Evolutionary conservation across 805 yeast species (phyloP).

Genomic region (Saccharomycopsis schoenii): DNA sequence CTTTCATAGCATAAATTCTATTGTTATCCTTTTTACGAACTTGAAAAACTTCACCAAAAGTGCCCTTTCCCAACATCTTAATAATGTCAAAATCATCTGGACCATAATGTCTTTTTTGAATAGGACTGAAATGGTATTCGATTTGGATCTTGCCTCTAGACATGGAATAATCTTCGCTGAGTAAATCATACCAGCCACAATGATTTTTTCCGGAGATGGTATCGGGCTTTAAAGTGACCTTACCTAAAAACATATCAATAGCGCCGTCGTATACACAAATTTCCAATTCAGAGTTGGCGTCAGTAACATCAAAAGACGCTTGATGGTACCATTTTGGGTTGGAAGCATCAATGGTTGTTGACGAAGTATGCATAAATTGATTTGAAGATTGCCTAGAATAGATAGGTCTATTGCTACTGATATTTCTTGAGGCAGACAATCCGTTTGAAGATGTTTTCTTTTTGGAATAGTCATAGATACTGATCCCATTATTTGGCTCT

Average conservation of each 20-base stretch:
- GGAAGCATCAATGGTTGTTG: conserved; percentile 27
- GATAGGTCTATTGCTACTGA: conserved; percentile 29
- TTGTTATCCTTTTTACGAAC: conserved; percentile 84
- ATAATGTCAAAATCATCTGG: conserved; percentile 93
- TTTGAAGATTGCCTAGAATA: conserved; percentile 37
- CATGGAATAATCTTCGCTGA: conserved; percentile 63
- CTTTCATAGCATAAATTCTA: conserved; percentile 96
- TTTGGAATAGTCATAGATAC: not conserved
- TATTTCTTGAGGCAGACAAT: conserved; percentile 20
- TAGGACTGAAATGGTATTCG: conserved; percentile 59
- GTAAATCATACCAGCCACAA: conserved; percentile 63
- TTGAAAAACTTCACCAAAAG: conserved; percentile 96
- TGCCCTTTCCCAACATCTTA: conserved; percentile 87
- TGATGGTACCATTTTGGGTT: conserved; percentile 90
- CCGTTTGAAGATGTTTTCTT: conserved; percentile 1
- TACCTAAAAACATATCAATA: conserved; percentile 82
- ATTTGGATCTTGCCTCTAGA: conserved; percentile 74
- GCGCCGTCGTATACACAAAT: conserved; percentile 86
- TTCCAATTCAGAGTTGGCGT: conserved; percentile 73
- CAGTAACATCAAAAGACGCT: conserved; percentile 86
- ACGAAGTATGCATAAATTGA: conserved; percentile 22
- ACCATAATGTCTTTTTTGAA: conserved; percentile 70
- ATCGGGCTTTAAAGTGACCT: conserved; percentile 62
- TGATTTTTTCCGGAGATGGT: conserved; percentile 25
- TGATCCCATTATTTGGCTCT: conserved; percentile 10